Evolutionary conservation across 768 basidiomycete genomes (phyloP).

Genomic region (Serendipita sp.): DNA sequence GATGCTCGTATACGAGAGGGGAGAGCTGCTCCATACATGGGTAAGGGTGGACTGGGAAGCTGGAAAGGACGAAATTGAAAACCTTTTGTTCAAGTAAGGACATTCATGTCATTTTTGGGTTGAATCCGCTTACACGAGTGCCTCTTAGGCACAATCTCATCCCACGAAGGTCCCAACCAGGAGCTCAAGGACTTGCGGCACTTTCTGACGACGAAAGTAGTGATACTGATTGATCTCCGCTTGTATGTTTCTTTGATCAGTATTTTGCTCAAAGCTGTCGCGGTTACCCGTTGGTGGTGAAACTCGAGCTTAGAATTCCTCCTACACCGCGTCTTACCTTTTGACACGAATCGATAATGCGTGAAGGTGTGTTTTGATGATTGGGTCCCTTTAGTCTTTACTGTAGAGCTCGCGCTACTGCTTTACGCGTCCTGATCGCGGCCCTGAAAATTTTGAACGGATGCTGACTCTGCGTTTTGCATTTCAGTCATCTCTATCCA

Average conservation of each 20-base stretch:
- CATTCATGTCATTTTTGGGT: conserved; percentile 10
- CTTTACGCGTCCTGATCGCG: background rate
- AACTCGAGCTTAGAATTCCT: background rate
- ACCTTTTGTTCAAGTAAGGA: conserved; percentile 44
- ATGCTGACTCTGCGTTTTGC: background rate
- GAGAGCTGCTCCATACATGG: conserved; percentile 78
- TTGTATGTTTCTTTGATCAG: background rate
- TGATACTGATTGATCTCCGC: background rate
- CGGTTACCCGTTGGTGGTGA: background rate
- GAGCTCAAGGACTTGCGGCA: background rate
- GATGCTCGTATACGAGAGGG: conserved; percentile 59
- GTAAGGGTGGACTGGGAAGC: conserved; percentile 72
- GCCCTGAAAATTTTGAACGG: background rate
- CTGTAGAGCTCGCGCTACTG: background rate
- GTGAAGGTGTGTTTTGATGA: conserved; percentile 6
- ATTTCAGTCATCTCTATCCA: conserved; percentile 81
- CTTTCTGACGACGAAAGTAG: background rate
- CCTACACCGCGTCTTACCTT: background rate
- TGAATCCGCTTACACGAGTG: background rate
- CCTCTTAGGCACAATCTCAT: background rate
- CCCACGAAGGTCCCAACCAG: background rate
- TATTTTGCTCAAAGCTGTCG: background rate
- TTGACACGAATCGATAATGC: background rate
- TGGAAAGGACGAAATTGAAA: conserved; percentile 47
- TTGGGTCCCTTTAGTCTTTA: background rate